Evolutionary conservation across 2,329 filamentous ascomycete genomes (phyloP), one percentile per base, ranked within the genome.

Genomic region (Colletotrichum scovillei): DNA sequence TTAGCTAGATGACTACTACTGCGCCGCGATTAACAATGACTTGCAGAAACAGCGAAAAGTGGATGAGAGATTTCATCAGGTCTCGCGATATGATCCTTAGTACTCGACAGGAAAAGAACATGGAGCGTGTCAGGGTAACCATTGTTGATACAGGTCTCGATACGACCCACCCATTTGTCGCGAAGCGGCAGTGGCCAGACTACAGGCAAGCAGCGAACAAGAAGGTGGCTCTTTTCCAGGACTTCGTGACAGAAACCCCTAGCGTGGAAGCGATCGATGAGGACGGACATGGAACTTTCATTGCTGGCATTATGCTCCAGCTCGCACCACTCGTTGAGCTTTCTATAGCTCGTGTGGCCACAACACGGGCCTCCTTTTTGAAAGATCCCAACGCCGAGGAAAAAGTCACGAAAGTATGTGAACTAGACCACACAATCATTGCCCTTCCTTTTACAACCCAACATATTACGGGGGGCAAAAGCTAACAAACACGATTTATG

Each of bases 101-200:
- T 19, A 16, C 26, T 32, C 26, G 16, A 30, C 49, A 64, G 24
- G 62, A 64, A 11, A 32, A 35, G 9, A 55, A 52, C n/a, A 64
- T 64, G 62, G 46, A 64, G 11, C 63, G 53, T 30, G 32, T 67
- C 32, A 52, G 63, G 12, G 49, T 67, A 12, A 67, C 63, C 26
- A 58, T 67, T 14, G 59, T 67, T 28, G 63, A 67, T 35, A 67
- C 63, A 11, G 63, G 63, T 9, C 30, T 67, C 56, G 63, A 59
- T 32, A 55, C 8, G 26, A 67, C 63, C 42, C 63, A 67, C 26
- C 53, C 53, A 35, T 67, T 57, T n/a, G 26, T 67, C 53, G n/a
- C 26, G 7, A 67, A 67, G 22, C 28, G 38, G 11, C 24, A 53
- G 22, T 67, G 63, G 63, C 46, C 35, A n/a, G 46, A 55, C 4